Percentiles rank a stretch among this genome's conserved stretches.
These are phyloP conservation scores for Fusarium nematophilum DNA, from an alignment of 2,329 filamentous ascomycete species.

Conservation along the genomic window DNA sequence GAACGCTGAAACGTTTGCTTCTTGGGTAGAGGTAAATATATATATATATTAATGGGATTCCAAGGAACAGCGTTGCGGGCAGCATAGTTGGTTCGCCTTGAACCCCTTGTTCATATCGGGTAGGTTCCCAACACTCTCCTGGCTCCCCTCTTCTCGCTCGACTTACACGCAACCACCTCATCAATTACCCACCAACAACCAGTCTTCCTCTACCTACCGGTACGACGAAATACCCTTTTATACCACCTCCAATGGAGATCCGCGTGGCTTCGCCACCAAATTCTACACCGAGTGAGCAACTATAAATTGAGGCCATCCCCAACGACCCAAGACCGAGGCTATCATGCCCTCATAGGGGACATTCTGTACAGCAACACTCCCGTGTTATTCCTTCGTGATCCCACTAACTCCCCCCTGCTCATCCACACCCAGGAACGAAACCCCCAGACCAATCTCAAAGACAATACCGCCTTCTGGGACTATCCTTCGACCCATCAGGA, in stretches of 20 bases:
- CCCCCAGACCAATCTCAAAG: slow-evolving; percentile 76
- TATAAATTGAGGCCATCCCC: too few species aligned
- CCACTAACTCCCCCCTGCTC: slow-evolving; percentile 79
- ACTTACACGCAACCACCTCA: too few species aligned
- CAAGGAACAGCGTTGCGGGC: too few species aligned
- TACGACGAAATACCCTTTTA: slow-evolving; percentile 70
- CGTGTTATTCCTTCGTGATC: slow-evolving; percentile 81
- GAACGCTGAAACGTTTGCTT: too few species aligned
- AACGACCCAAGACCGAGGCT: too few species aligned
- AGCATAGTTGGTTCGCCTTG: slow-evolving; percentile 59
- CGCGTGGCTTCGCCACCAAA: slow-evolving; percentile 72
- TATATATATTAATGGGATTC: too few species aligned
- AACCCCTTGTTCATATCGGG: too few species aligned
- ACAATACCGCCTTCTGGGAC: slow-evolving; percentile 70
- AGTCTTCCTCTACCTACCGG: slow-evolving; percentile 58
- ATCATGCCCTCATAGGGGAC: too few species aligned
- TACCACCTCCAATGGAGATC: slow-evolving; percentile 73
- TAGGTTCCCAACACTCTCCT: too few species aligned
- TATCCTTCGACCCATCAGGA: slow-evolving; percentile 67
- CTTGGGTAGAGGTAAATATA: too few species aligned
- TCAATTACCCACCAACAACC: too few species aligned
- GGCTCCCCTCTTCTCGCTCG: too few species aligned
- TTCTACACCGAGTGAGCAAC: slow-evolving; percentile 76
- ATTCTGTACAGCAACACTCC: slow-evolving; percentile 83
- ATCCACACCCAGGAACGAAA: slow-evolving; percentile 84